Conservation (phyloP, 495 filamentous ascomycete genomes). For the Hyaloscypha finlandica region DNA sequence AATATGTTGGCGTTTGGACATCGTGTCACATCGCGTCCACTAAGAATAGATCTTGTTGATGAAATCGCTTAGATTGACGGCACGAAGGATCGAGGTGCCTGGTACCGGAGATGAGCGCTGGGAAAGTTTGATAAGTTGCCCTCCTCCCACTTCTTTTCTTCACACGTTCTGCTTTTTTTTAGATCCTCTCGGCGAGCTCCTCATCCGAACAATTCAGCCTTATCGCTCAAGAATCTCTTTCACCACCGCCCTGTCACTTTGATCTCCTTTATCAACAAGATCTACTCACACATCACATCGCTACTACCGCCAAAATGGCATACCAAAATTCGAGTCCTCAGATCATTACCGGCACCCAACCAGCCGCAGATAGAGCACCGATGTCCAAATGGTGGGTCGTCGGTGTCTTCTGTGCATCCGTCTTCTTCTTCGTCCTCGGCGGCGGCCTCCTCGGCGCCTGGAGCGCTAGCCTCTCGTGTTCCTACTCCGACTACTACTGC, state of each 20-base stretch:
- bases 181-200: neutral
- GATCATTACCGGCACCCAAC: neutral
- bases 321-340: neutral
- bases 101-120: neutral
- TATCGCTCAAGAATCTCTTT: neutral
- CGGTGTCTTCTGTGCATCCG: conserved; percentile 1
- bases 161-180: neutral
- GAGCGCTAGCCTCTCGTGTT: neutral
- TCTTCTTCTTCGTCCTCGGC: conserved; percentile 9
- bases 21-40: neutral
- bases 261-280: neutral
- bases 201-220: conserved; percentile 1
- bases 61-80: neutral
- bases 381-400: conserved; percentile 10
- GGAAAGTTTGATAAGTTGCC: neutral
- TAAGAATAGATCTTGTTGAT: neutral
- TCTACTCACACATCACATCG: neutral
- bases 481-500: neutral
- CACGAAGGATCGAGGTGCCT: neutral
- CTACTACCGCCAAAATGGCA: conserved; percentile 7
- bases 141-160: neutral
- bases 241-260: neutral
- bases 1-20: neutral
- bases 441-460: conserved; percentile 3
- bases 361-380: neutral